Conservation (phyloP, 1,139 yeast species). For the Suhomyces coccinellae region DNA sequence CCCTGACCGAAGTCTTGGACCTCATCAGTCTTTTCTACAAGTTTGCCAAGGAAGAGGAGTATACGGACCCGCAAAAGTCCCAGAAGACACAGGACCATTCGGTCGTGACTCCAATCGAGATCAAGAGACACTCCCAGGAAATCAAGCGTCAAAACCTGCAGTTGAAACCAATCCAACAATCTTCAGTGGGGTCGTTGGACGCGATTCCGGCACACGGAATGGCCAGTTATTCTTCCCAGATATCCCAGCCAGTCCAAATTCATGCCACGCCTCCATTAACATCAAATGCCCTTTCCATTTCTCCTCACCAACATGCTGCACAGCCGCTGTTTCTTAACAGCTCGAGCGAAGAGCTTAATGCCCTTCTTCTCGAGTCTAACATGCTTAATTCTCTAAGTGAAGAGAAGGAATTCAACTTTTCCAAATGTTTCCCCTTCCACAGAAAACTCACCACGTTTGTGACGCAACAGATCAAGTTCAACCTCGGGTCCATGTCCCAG, state of each 20-base stretch:
- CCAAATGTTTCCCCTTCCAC: constrained; percentile 81
- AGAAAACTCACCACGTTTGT: constrained; percentile 64
- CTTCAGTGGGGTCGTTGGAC: not conserved
- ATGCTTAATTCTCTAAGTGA: constrained; percentile 34
- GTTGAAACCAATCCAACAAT: not conserved
- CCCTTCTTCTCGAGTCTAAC: constrained; percentile 22
- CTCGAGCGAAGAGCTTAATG: constrained; percentile 4
- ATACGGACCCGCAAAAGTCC: constrained; percentile 1
- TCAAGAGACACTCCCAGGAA: constrained; percentile 11
- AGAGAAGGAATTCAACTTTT: constrained; percentile 63
- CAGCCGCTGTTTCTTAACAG: constrained; percentile 6
- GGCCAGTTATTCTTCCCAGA: not conserved
- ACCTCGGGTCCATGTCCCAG: constrained; percentile 30
- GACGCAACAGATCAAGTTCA: constrained; percentile 58
- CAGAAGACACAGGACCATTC: constrained; percentile 4
- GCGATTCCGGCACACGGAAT: not conserved
- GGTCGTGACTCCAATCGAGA: constrained; percentile 14
- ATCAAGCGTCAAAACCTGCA: not conserved
- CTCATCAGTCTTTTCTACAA: constrained; percentile 41
- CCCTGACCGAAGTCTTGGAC: constrained; percentile 32
- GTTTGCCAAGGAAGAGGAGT: constrained; percentile 43
- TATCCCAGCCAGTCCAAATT: not conserved
- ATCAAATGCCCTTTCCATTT: constrained; percentile 3
- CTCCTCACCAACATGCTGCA: constrained; percentile 9
- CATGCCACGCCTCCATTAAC: not conserved